Evolutionary conservation across 176 grass and related monocot genomes (phyloP), one percentile per base, ranked within the genome.

Genomic region (Zoysia pacifica): DNA sequence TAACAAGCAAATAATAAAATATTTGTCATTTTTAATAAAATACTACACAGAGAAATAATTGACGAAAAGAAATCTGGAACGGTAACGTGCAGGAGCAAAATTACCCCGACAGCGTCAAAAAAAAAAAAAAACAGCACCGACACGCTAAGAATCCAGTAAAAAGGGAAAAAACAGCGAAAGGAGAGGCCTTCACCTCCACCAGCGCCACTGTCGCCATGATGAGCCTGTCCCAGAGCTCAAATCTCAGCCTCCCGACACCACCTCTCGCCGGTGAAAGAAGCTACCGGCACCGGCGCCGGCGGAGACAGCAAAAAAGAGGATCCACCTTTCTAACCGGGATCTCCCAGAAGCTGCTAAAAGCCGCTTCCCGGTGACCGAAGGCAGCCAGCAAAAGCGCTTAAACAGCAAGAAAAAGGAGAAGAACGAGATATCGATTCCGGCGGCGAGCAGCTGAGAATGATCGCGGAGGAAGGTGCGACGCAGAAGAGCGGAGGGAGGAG

Each of bases 121-220:
- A 19, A 41, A 7, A 0, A 59, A 0, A 13, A 0, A 66, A 11
- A 43, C 28, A 59, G 8, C 15, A 62, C 15, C 5, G 70, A 4
- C 11, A 6, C 41, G n/a, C 4, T 55, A 18, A 58, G 18, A 61
- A 0, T 28, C 28, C 28, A 28, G 28, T 0, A 28, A 28, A 14
- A 7, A 61, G 11, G 4, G 18, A 44, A 1, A 1, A 1, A 49
- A 12, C 9, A 20, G 9, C 53, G 11, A 15, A 68, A 15, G 16
- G 11, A 18, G 38, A 72, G 47, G 62, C 64, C 15, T 45, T 81
- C 65, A 87, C 89, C 89, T 87, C 64, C 40, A 56, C 47, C n/a
- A 10, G 80, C 64, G 61, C 79, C 70, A 75, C 60, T 49, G 84
- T 20, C 28, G 55, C 75, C 79, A 86, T 74, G 62, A 67, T 74